These are phyloP conservation scores for Suillus sp. DNA, from an alignment of 768 basidiomycete species.

Conservation along the genomic window DNA sequence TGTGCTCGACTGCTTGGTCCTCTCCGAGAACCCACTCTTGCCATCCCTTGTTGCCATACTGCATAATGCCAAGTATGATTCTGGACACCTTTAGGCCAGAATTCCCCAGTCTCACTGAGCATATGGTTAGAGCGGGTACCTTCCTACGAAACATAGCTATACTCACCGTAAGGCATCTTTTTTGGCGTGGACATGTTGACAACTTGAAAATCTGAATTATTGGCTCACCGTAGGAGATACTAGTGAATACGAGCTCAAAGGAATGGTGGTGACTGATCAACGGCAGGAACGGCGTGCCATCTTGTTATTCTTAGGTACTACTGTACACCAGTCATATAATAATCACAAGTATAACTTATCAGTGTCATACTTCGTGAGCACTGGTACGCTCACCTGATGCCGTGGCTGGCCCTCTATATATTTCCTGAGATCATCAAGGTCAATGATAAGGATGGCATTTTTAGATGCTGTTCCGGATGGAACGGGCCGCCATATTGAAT, in stretches of 20 bases:
- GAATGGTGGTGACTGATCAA: background rate
- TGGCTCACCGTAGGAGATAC: background rate
- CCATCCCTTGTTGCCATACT: slow-evolving; percentile 50
- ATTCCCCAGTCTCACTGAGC: slow-evolving; percentile 44
- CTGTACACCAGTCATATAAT: background rate
- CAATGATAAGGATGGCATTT: background rate
- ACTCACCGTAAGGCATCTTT: slow-evolving; percentile 37
- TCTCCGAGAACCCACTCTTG: slow-evolving; percentile 54
- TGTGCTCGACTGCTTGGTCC: slow-evolving; percentile 45
- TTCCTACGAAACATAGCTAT: background rate
- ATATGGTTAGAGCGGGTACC: background rate
- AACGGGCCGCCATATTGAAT: background rate
- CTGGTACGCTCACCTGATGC: slow-evolving; percentile 3
- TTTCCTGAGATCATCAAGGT: background rate
- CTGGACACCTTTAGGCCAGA: slow-evolving; percentile 53
- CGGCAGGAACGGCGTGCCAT: background rate
- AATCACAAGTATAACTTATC: too few relatives aligned
- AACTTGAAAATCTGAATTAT: background rate
- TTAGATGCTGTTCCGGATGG: background rate
- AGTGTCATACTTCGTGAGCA: background rate
- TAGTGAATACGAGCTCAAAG: background rate
- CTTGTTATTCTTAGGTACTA: background rate
- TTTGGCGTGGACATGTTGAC: slow-evolving; percentile 23
- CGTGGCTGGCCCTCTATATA: background rate
- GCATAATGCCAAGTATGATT: slow-evolving; percentile 52